Base-by-base conservation (phyloP, 306 rosid genomes). In the Macrotyloma uniflorum region DNA sequence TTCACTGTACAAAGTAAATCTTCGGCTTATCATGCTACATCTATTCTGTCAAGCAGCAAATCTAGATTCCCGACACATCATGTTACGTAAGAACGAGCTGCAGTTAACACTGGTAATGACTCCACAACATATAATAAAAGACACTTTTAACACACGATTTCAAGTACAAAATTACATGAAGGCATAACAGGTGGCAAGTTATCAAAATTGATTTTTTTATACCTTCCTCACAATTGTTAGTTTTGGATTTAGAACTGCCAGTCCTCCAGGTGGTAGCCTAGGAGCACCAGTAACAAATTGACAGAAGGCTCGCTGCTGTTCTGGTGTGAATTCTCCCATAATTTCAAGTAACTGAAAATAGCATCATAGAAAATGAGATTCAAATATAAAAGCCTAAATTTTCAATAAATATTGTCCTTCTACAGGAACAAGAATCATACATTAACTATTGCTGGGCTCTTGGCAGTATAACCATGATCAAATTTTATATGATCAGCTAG, bases 281-380 rank as follows among this genome's bases (percentile, higher is more conserved):
- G 99, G 99, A 78, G 99, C 98, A 73, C 98, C 99, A 67, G 98
- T 96, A 67, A 96, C 98, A 84, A 96, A 96, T 76, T 96, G 98
- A 81, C 99, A 96, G 85, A 96, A 96, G 62, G 97, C 90, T 2
- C 94, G 93, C 82, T 96, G 99, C 87, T 90, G 97, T 63, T 93
- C 98, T 3, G 96, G 94, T 3, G 96, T 71, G 83, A 79, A 79
- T 76, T 71, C 83, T 49, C 83, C 83, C 83, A 79, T 79, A 28
- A 79, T 79, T 71, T 79, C 83, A n/a, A 79, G 83, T 36, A 79
- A 71, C 77, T 79, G 67, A 61, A 70, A 74, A 79, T 62, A 30
- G 43, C 55, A 79, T 62, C 83, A 49, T 22, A 19, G 0, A 36
- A 57, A 35, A 61, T 79, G 47, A 62, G 78, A 13, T 49, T 47